A percentile compares a stretch with the other conserved stretches of the same genome.
Conservation (phyloP, 2,329 filamentous ascomycete genomes). For the Colletotrichum sp. region DNA sequence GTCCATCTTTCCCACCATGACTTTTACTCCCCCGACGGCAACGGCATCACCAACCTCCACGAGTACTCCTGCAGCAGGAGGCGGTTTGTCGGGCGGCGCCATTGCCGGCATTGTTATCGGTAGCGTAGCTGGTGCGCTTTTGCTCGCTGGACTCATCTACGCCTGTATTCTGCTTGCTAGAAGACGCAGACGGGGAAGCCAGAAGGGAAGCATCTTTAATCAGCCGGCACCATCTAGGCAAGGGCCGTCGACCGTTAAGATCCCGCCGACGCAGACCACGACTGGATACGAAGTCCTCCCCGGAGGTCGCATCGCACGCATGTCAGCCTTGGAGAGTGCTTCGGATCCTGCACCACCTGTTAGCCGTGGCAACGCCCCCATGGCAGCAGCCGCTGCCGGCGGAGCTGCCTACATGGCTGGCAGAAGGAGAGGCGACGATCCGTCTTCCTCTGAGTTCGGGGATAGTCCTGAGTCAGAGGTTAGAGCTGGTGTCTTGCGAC, state of each 20-base stretch:
- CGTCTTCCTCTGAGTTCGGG: slow-evolving; percentile 73
- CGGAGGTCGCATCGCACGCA: slow-evolving; percentile 89
- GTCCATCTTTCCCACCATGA: slow-evolving; percentile 72
- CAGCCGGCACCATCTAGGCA: slow-evolving; percentile 79
- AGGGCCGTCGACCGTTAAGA: slow-evolving; percentile 47
- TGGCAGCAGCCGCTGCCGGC: slow-evolving; percentile 45
- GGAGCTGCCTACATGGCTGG: slow-evolving; percentile 52
- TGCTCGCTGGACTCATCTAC: slow-evolving; percentile 74
- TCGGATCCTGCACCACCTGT: slow-evolving; percentile 60
- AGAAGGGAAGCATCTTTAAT: slow-evolving; percentile 81
- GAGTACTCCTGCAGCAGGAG: slow-evolving; percentile 34
- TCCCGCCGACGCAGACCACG: slow-evolving; percentile 27
- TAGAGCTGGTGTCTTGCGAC: slow-evolving; percentile 58
- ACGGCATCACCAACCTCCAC: slow-evolving; percentile 44
- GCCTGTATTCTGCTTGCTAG: slow-evolving; percentile 61
- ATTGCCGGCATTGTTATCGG: slow-evolving; percentile 94
- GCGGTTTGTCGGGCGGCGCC: slow-evolving; percentile 75
- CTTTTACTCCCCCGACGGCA: slow-evolving; percentile 54
- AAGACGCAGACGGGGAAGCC: slow-evolving; percentile 62
- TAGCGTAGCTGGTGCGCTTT: slow-evolving; percentile 70
- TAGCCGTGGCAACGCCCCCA: slow-evolving; percentile 26
- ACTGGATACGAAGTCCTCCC: slow-evolving; percentile 77
- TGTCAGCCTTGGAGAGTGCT: slow-evolving; percentile 89
- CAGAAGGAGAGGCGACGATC: slow-evolving; percentile 55
- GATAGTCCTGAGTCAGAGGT: slow-evolving; percentile 74